A percentile compares a stretch with the other conserved stretches of the same genome.
Conservation (phyloP, 2,329 filamentous ascomycete species). For the Apiospora arundinis region DNA sequence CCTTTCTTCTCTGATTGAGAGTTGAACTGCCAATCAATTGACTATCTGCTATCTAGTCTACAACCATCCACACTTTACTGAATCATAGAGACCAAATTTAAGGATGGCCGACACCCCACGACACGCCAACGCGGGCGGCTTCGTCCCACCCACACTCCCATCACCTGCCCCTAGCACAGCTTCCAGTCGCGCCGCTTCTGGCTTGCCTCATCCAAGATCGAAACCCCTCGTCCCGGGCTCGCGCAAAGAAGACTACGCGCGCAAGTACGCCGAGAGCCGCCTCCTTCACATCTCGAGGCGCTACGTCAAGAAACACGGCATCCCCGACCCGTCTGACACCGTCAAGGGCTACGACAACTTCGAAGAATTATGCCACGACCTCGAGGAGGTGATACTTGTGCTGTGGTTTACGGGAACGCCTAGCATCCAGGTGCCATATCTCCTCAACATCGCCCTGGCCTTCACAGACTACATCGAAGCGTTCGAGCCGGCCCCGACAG, state of each 20-base stretch:
- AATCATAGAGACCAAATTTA: not conserved
- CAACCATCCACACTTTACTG: not conserved
- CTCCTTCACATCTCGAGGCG: slow-evolving; percentile 61
- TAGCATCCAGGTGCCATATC: slow-evolving; percentile 80
- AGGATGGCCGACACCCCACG: slow-evolving; percentile 5
- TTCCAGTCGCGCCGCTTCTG: slow-evolving; percentile 47
- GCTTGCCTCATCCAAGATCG: slow-evolving; percentile 61
- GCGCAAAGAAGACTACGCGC: slow-evolving; percentile 64
- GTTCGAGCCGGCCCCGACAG: slow-evolving; percentile 71
- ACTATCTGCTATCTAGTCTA: not conserved
- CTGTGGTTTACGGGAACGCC: slow-evolving; percentile 89
- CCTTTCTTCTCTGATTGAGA: not conserved
- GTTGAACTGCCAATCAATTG: not conserved
- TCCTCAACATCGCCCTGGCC: slow-evolving; percentile 78
- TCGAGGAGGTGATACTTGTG: slow-evolving; percentile 78
- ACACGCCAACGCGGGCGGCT: slow-evolving; percentile 51
- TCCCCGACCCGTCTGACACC: slow-evolving; percentile 54
- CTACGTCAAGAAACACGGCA: slow-evolving; percentile 65
- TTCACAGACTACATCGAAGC: slow-evolving; percentile 74
- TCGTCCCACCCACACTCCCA: slow-evolving; percentile 55
- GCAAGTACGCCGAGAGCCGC: slow-evolving; percentile 61
- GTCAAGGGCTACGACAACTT: slow-evolving; percentile 65
- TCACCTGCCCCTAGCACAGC: slow-evolving; percentile 61
- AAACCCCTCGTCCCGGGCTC: slow-evolving; percentile 62
- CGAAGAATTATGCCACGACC: slow-evolving; percentile 73